Percentiles rank a stretch among this genome's conserved stretches.
Evolutionary conservation across 2,329 filamentous ascomycete genomes (phyloP).

Genomic region (Alternaria consortialis): DNA sequence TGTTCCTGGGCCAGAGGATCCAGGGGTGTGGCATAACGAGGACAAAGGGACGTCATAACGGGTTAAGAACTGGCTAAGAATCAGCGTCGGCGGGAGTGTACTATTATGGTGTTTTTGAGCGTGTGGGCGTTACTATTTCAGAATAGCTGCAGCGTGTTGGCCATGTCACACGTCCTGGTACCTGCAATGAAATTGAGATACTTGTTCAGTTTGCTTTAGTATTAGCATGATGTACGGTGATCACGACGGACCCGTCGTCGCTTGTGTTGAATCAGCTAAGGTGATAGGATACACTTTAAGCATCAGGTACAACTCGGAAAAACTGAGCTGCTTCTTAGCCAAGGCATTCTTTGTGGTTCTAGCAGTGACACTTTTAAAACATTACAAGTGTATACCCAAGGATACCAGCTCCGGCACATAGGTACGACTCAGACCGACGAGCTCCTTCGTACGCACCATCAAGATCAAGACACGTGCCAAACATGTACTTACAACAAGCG

Average conservation of each 20-base stretch:
- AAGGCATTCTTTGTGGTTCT: no score
- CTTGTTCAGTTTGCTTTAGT: neutral
- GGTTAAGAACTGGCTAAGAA: slow-evolving; percentile 32
- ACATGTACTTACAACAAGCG: neutral
- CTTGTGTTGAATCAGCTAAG: neutral
- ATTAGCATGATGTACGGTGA: neutral
- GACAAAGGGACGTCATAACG: slow-evolving; percentile 27
- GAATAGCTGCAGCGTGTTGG: neutral
- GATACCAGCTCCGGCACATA: no score
- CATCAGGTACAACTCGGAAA: no score
- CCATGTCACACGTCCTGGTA: neutral
- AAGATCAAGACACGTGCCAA: neutral
- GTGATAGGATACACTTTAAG: neutral
- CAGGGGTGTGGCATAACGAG: slow-evolving; percentile 49
- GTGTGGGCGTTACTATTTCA: neutral
- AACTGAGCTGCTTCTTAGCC: no score
- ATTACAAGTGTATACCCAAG: no score
- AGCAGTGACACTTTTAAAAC: no score
- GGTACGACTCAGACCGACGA: no score
- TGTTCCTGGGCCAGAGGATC: slow-evolving; percentile 25
- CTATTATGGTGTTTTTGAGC: slow-evolving; percentile 5
- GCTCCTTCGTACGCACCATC: neutral
- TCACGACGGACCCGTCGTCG: neutral
- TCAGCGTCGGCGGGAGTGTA: slow-evolving; percentile 8
- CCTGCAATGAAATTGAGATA: neutral